These are phyloP conservation scores for Suillus lakei DNA, from an alignment of 768 basidiomycete species.

Conservation along the genomic window DNA sequence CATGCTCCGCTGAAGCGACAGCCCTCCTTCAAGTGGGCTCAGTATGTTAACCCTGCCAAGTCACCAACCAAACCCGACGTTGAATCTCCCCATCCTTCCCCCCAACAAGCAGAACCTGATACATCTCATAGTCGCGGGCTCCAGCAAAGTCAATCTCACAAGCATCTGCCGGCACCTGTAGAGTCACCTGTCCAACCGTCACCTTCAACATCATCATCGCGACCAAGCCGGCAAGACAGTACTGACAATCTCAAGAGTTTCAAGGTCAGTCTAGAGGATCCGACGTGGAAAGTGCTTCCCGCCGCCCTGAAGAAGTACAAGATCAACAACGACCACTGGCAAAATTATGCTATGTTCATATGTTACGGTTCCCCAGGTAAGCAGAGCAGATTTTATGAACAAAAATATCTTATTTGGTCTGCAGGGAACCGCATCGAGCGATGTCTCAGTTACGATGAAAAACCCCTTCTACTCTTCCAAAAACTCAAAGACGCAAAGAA, in stretches of 20 bases:
- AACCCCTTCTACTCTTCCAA: constrained; percentile 95
- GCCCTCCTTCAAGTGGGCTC: constrained; percentile 89
- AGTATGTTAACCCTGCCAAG: constrained; percentile 73
- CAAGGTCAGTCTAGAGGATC: constrained; percentile 97
- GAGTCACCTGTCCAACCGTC: constrained; percentile 34
- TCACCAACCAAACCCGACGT: constrained; percentile 80
- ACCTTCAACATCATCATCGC: constrained; percentile 24
- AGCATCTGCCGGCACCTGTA: constrained; percentile 38
- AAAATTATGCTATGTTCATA: constrained; percentile 99
- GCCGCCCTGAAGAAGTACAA: constrained; percentile 99
- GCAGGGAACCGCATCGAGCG: constrained; percentile 83
- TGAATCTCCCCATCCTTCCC: constrained; percentile 82
- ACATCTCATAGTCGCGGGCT: constrained; percentile 39
- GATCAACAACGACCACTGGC: constrained; percentile 98
- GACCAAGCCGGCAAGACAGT: constrained; percentile 63
- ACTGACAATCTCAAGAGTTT: constrained; percentile 87
- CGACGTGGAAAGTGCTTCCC: constrained; percentile 97
- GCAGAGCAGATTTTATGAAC: constrained; percentile 19
- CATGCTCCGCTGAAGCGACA: constrained; percentile 64
- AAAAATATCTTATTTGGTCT: constrained; percentile 1
- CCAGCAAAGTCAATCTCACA: constrained; percentile 30
- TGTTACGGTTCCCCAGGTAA: constrained; percentile 92
- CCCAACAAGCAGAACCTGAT: constrained; percentile 81
- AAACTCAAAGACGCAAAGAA: constrained; percentile 97
- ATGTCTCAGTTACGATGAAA: constrained; percentile 97